Evolutionary conservation across 139 green algal species (phyloP).

Genomic region (Trebouxia sp.): DNA sequence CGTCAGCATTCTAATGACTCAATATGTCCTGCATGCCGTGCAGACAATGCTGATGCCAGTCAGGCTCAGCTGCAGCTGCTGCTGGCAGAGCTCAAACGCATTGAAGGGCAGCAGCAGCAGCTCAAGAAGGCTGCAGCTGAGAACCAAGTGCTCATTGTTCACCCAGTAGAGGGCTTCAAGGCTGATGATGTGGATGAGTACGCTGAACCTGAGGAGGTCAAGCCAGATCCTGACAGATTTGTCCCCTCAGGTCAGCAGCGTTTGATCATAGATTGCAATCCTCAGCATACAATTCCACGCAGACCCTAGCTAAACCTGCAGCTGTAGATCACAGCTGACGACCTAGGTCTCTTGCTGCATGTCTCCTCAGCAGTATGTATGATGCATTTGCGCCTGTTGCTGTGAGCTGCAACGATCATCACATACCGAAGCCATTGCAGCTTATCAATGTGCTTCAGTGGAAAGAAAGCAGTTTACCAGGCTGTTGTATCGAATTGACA

Average conservation of each 20-base stretch:
- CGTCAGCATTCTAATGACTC: no score
- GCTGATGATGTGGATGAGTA: slow-evolving; percentile 7
- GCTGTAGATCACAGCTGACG: no score
- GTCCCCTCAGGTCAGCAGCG: slow-evolving; percentile 12
- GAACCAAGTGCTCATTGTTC: slow-evolving; percentile 29
- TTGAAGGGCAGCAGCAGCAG: slow-evolving; percentile 28
- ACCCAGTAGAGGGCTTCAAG: slow-evolving; percentile 8
- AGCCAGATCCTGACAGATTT: slow-evolving; percentile 4
- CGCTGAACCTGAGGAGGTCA: not conserved
- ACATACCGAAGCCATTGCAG: no score
- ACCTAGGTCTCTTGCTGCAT: no score
- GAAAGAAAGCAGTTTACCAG: no score
- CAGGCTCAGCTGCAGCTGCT: slow-evolving; percentile 21
- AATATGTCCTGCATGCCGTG: not conserved
- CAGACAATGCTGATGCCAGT: slow-evolving; percentile 5
- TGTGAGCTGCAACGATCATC: no score
- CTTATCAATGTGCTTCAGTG: no score
- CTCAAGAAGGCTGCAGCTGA: slow-evolving; percentile 27
- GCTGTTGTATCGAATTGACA: no score
- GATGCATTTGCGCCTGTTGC: no score
- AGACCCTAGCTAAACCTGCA: no score
- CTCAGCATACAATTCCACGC: not conserved
- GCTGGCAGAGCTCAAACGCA: slow-evolving; percentile 34
- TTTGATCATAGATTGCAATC: not conserved
- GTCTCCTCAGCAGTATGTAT: no score